Conservation (phyloP, 2,329 filamentous ascomycete genomes). For the Coniochaeta ligniaria region DNA sequence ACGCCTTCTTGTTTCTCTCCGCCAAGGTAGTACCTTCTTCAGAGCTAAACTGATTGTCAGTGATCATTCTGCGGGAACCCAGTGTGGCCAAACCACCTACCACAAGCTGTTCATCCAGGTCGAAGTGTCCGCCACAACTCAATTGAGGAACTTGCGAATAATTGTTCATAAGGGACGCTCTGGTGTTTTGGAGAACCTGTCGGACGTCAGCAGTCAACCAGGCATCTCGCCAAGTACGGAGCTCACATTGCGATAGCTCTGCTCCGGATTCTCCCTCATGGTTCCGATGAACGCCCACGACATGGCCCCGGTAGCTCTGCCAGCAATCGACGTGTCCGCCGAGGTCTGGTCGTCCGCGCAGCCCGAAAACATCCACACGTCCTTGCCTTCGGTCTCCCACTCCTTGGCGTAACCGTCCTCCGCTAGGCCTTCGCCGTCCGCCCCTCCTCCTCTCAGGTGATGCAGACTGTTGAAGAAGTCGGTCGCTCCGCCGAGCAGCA, state of each 20-base stretch:
- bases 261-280: constrained; percentile 86
- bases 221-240: neutral
- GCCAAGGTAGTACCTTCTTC: neutral
- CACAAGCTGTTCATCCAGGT: neutral
- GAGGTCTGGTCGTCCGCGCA: constrained; percentile 88
- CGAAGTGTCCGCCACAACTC: neutral
- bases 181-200: neutral
- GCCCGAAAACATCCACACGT: constrained; percentile 92
- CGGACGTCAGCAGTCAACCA: neutral
- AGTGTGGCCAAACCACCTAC: neutral
- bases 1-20: neutral
- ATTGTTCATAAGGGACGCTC: neutral
- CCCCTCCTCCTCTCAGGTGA: constrained; percentile 33
- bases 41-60: neutral
- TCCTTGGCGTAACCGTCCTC: constrained; percentile 34
- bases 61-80: neutral
- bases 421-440: constrained; percentile 32
- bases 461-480: constrained; percentile 45
- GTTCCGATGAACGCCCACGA: constrained; percentile 93
- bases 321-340: constrained; percentile 80
- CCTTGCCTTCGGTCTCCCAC: constrained; percentile 28
- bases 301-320: constrained; percentile 94
- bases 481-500: constrained; percentile 44
- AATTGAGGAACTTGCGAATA: neutral
- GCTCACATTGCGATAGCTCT: constrained; percentile 58